Evolutionary conservation across 2,329 filamentous ascomycete species (phyloP).

Genomic region (Colletotrichum horii): DNA sequence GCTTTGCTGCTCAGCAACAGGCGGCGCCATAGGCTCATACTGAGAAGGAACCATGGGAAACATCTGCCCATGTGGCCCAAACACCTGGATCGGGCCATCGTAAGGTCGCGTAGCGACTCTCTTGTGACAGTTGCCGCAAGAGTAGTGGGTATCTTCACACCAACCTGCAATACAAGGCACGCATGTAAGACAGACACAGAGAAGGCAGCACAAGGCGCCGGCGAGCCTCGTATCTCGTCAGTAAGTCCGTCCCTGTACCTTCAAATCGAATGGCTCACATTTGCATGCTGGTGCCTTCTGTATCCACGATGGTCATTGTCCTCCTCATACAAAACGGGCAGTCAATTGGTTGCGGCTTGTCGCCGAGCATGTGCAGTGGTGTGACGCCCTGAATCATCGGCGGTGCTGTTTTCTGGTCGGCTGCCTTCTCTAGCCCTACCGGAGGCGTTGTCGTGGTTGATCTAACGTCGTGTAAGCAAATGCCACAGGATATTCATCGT

Average conservation of each 20-base stretch:
- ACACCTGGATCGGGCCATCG: slow-evolving; percentile 25
- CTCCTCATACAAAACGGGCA: slow-evolving; percentile 33
- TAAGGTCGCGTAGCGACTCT: slow-evolving; percentile 29
- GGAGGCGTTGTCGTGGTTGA: neutral
- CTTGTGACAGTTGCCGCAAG: slow-evolving; percentile 33
- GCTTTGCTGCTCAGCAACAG: neutral
- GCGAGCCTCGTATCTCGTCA: slow-evolving; percentile 24
- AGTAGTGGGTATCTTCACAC: slow-evolving; percentile 35
- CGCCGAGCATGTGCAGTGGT: slow-evolving; percentile 29
- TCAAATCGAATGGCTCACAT: neutral
- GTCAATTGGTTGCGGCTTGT: slow-evolving; percentile 31
- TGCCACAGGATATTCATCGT: no score
- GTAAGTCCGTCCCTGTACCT: neutral
- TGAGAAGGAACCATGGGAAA: neutral
- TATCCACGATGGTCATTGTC: slow-evolving; percentile 25
- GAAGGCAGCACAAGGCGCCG: slow-evolving; percentile 32
- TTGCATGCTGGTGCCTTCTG: slow-evolving; percentile 24
- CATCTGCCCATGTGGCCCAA: slow-evolving; percentile 21
- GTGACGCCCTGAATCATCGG: neutral
- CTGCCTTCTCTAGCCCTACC: neutral
- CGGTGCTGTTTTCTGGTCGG: neutral
- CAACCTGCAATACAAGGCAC: slow-evolving; percentile 35
- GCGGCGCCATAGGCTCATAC: neutral
- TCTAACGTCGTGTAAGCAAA: neutral
- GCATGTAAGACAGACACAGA: slow-evolving; percentile 36